Base-by-base conservation (phyloP, 768 basidiomycete genomes). In the Lentinula aciculospora region DNA sequence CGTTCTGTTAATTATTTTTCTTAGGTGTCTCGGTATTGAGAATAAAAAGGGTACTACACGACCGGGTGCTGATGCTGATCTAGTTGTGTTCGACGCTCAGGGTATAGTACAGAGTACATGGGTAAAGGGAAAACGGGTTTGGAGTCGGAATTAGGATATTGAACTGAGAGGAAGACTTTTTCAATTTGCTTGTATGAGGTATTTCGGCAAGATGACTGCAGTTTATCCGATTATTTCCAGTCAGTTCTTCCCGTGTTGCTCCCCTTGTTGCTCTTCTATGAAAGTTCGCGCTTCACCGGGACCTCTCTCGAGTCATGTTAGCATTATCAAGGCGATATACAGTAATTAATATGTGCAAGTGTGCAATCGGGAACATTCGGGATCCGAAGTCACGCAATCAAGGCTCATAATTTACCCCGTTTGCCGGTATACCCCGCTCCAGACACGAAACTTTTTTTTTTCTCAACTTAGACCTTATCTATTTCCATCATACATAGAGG, bases 51-150 rank as follows among this genome's bases (percentile, higher is more conserved):
- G 94, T 23, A 88, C 88, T 19, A 74, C 95, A 23, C 80, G 86
- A 48, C 72, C 88, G 1, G 92, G 90, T n/a, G 89, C 85, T 29
- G 89, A 94, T 67, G 94, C 92, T 8, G 94, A 96, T 71, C 72
- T 96, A 36, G 81, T 86, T 37, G 83, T 94, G 27, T 79, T 94
- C 46, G 85, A 90, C 65, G 75, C 78, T 57, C 75, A 79, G 48
- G 90, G 91, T 3, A 73, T 76, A 47, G 84, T 89, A 15, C 70
- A 85, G 34, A 81, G 79, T 60, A 89, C 89, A 12, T 92, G 89
- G 89, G 84, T 94, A 19, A 81, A 74, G 62, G 93, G 91, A 4
- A 83, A 79, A 68, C 77, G 86, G 64, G 86, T 85, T 7, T 93
- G 89, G 89, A 25, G 36, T 53, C 51, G 51, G 25, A 23, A n/a